Percentiles rank a stretch among this genome's conserved stretches.
phyloP scores from a whole-genome alignment of 306 rosid genomes.

The Cotoneaster glaucophyllus region DNA sequence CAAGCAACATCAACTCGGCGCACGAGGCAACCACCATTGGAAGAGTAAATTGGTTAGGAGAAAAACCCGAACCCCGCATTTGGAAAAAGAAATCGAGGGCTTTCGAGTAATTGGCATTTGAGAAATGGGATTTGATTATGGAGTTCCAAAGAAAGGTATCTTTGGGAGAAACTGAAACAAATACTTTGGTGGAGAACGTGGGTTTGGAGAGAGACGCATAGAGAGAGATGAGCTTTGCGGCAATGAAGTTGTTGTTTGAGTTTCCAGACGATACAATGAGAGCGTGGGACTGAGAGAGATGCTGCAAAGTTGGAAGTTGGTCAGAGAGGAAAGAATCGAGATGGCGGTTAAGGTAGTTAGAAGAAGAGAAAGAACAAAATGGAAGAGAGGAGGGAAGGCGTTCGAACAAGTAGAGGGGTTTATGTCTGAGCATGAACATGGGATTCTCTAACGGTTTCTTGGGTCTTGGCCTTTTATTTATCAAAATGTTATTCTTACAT shows the following conservation, averaged over 20 bases:
- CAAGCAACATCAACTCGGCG: constrained; percentile 36
- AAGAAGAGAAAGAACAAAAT: constrained; percentile 8
- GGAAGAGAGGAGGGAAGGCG: constrained; percentile 13
- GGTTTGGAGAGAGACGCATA: constrained; percentile 45
- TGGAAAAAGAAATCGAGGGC: constrained; percentile 39
- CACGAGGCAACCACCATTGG: constrained; percentile 55
- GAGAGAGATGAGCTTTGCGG: constrained; percentile 65
- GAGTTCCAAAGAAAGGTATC: constrained; percentile 72
- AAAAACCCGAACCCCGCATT: constrained; percentile 43
- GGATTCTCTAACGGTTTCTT: neutral
- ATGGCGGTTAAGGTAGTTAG: constrained; percentile 10
- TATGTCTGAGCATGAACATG: neutral
- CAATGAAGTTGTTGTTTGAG: constrained; percentile 59
- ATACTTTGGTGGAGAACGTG: constrained; percentile 30
- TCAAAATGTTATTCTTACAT: no score
- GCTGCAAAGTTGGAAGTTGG: constrained; percentile 28
- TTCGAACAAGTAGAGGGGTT: constrained; percentile 4
- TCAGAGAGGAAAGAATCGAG: constrained; percentile 38
- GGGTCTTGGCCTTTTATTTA: neutral
- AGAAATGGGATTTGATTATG: constrained; percentile 62
- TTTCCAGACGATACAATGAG: constrained; percentile 58
- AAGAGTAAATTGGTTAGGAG: constrained; percentile 48
- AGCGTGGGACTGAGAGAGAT: constrained; percentile 55
- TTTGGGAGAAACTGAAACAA: constrained; percentile 35
- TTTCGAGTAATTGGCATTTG: constrained; percentile 29